Percentiles rank a stretch among this genome's conserved stretches.
Conservation (phyloP, 441 rosid species). For the Syzygium syzygioides region DNA sequence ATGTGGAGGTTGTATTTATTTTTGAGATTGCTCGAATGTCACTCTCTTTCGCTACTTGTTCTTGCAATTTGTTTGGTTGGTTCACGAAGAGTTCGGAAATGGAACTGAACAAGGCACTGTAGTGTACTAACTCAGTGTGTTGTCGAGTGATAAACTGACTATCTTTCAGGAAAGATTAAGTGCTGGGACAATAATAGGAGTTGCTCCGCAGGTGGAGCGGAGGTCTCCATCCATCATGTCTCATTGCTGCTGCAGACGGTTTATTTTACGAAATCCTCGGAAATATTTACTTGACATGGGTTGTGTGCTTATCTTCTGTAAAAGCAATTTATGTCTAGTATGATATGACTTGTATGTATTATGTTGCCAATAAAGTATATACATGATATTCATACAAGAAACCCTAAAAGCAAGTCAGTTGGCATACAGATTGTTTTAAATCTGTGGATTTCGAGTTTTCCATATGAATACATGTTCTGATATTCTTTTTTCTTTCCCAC, state of each 20-base stretch:
- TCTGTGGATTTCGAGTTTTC: neutral
- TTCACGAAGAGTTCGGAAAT: neutral
- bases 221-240: neutral
- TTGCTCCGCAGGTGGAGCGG: neutral
- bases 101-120: neutral
- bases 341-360: neutral
- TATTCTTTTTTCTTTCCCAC: neutral
- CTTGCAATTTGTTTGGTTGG: neutral
- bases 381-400: neutral
- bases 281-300: neutral
- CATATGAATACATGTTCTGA: neutral
- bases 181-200: neutral
- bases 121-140: neutral
- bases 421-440: neutral
- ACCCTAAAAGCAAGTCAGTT: neutral
- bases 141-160: neutral
- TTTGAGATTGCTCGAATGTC: neutral
- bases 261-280: neutral
- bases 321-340: neutral
- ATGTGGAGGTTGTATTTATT: neutral
- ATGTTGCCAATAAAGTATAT: neutral
- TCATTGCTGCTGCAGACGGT: neutral
- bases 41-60: neutral
- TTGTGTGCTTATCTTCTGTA: neutral
- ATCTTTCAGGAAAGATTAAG: neutral